Percentiles rank a stretch among this genome's conserved stretches.
phyloP scores from a whole-genome alignment of 2,329 filamentous ascomycete genomes.

The Pseudonectria buxi region DNA sequence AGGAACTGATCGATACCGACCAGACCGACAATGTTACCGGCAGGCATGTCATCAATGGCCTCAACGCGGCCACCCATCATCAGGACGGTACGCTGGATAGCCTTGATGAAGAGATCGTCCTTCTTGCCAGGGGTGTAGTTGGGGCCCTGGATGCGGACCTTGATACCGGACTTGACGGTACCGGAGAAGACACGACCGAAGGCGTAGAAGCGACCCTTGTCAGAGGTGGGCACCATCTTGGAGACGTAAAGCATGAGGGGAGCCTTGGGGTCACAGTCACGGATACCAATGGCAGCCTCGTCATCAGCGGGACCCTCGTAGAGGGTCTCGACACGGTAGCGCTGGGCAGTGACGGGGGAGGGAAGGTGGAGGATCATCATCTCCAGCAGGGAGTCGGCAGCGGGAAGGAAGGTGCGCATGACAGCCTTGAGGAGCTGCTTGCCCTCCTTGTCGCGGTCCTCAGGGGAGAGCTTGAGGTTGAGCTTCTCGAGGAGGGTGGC shows the following conservation, averaged over 20 bases:
- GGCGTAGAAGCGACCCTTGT: conserved; percentile 99
- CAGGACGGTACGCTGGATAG: conserved; percentile 98
- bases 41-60: conserved; percentile 97
- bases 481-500: conserved; percentile 82
- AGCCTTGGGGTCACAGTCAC: conserved; percentile 95
- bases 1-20: conserved; percentile 99
- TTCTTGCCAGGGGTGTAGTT: conserved; percentile 98
- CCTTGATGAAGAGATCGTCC: conserved; percentile 98
- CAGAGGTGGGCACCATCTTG: conserved; percentile 99
- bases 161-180: conserved; percentile 95
- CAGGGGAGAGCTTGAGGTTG: conserved; percentile 77
- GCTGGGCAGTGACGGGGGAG: conserved; percentile 91
- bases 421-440: conserved; percentile 96
- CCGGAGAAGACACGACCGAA: conserved; percentile 99
- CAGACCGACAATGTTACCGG: conserved; percentile 99
- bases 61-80: conserved; percentile 99
- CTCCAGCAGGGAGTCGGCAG: conserved; percentile 95
- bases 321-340: conserved; percentile 95
- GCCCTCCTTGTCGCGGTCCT: conserved; percentile 91
- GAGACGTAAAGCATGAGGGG: conserved; percentile 99
- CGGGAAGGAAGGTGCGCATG: conserved; percentile 98
- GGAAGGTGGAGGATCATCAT: conserved; percentile 99
- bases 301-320: conserved; percentile 97
- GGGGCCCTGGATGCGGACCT: conserved; percentile 99
- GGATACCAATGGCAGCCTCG: conserved; percentile 89